Evolutionary conservation across 192 early-diverging fungal genomes (phyloP).

Genomic region (Coemansia javaensis): DNA sequence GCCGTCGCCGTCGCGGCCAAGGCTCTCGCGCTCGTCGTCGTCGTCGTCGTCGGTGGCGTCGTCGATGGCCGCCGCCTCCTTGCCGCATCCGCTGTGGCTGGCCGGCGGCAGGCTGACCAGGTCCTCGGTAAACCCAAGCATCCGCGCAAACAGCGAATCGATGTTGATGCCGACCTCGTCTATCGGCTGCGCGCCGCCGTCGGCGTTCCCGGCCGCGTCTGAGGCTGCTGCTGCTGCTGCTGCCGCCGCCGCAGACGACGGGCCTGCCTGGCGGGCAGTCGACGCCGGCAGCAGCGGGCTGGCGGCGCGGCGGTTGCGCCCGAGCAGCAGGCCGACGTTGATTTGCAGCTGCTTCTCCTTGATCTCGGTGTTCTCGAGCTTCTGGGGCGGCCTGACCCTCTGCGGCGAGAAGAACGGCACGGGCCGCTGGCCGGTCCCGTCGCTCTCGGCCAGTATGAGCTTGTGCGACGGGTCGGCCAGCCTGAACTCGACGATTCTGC

Average conservation of each 20-base stretch:
- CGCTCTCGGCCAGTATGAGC: neutral
- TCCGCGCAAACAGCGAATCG: slow-evolving; percentile 46
- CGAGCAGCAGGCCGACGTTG: slow-evolving; percentile 37
- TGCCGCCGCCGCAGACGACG: neutral
- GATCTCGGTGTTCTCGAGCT: slow-evolving; percentile 38
- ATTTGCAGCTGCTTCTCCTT: slow-evolving; percentile 49
- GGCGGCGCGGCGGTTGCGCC: slow-evolving; percentile 7
- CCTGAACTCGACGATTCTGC: slow-evolving; percentile 28
- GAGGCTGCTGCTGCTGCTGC: neutral
- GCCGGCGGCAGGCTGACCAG: slow-evolving; percentile 11
- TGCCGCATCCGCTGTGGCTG: neutral
- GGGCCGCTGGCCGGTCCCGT: slow-evolving; percentile 18
- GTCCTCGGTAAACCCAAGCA: slow-evolving; percentile 48
- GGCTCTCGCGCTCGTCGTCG: neutral
- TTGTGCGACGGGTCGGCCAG: slow-evolving; percentile 29
- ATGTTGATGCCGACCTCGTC: slow-evolving; percentile 39
- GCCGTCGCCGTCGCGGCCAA: no score
- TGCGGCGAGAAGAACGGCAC: slow-evolving; percentile 46
- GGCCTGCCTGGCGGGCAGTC: neutral
- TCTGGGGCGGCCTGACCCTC: slow-evolving; percentile 23
- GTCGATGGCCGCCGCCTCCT: neutral
- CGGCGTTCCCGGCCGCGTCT: neutral
- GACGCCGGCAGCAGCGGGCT: slow-evolving; percentile 4
- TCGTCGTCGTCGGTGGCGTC: slow-evolving; percentile 3
- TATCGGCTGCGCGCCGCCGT: neutral